Percentiles rank a stretch among this genome's conserved stretches.
Evolutionary conservation across 257 asterid genomes (phyloP).

Genomic region (Fraxinus cuspidata): DNA sequence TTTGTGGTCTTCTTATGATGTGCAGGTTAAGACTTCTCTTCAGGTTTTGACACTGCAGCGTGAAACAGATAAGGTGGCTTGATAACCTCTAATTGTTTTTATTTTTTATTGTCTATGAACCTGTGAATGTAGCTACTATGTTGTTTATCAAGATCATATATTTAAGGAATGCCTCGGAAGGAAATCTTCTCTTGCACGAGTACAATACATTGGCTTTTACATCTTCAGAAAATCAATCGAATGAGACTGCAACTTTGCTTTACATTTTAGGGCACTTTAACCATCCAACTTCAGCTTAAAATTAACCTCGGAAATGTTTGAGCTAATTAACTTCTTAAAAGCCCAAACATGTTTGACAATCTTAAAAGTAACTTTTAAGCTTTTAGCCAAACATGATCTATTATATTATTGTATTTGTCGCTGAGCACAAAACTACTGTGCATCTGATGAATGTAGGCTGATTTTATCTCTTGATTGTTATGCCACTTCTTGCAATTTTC

Average conservation of each 20-base stretch:
- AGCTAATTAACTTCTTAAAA: neutral
- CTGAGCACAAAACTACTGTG: neutral
- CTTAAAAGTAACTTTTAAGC: neutral
- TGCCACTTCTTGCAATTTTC: conserved; percentile 11
- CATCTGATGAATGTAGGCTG: neutral
- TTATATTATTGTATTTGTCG: neutral
- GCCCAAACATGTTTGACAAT: neutral
- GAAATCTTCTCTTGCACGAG: neutral
- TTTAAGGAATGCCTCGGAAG: neutral
- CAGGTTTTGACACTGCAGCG: conserved; percentile 81
- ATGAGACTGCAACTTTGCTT: neutral
- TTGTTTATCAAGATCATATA: conserved; percentile 6
- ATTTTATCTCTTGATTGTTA: conserved; percentile 15
- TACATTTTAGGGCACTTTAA: neutral
- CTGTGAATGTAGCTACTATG: no score
- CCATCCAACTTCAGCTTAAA: neutral
- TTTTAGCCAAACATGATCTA: conserved; percentile 6
- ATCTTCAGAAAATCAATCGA: neutral
- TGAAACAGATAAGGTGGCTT: conserved; percentile 76
- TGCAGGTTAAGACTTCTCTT: conserved; percentile 93
- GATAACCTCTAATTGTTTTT: neutral
- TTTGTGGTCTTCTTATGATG: neutral
- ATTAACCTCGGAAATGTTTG: neutral
- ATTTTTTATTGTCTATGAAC: no score
- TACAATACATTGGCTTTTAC: neutral